Base-by-base conservation (phyloP, 2,329 filamentous ascomycete genomes). In the Aspergillus arachidicola region DNA sequence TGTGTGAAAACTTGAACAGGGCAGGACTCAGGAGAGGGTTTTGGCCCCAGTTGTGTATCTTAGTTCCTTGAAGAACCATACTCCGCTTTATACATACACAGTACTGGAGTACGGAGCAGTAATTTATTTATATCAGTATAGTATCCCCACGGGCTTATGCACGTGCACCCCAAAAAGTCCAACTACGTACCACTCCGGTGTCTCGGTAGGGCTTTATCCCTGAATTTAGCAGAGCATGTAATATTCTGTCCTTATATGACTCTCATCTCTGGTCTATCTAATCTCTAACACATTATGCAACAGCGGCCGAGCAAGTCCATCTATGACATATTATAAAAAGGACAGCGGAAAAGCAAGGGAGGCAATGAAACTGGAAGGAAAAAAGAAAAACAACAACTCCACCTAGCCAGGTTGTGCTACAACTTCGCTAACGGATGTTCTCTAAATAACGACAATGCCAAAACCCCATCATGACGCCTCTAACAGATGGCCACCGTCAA, bases 401-500 rank as follows among this genome's bases (percentile, higher is more conserved):
- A 32, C 28, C 23, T 30, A 57, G 21, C 28, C 43, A 50, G 23
- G 23, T 50, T 50, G 32, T 36, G 43, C 41, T 57, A 28, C 45
- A 51, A 21, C 45, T 50, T 53, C 57, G 45, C 45, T 59, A 59
- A 51, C 46, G 38, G 38, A 51, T 26, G 32, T 43, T 38, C n/a
- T 50, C 12, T 36, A 34, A 32, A 41, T 26, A 41, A 58, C 45
- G 28, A 53, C 45, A 34, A 60, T 30, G 26, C 48, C 58, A 26
- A n/a, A 57, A 43, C 30, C 58, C 38, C 50, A 60, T 48, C 43
- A 51, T 41, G 57, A 59, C 57, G 57, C 57, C 45, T 59, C 30
- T 51, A 59, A 51, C 32, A 51, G 19, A 50, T 51, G 30, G 48
- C 19, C 30, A 23, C 51, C 32, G 21, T 12, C n/a, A 11, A 28